phyloP scores from a whole-genome alignment of 2,329 filamentous ascomycete genomes.

The Furcasterigmium furcatum region DNA sequence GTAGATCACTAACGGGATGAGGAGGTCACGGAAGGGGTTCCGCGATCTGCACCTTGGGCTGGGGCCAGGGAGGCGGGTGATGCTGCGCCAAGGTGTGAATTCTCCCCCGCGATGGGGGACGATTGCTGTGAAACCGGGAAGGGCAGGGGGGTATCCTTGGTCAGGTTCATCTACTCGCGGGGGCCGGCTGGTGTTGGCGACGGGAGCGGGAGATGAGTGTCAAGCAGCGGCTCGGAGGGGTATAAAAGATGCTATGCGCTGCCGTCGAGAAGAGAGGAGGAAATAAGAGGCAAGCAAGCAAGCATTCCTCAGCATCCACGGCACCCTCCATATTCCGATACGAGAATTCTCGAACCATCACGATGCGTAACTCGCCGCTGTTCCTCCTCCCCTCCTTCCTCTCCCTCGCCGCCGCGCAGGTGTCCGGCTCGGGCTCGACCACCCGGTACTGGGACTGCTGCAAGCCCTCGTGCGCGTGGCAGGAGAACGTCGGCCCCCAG shows the following conservation, averaged over 20 bases:
- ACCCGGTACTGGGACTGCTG: slow-evolving; percentile 51
- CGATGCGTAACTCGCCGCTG: slow-evolving; percentile 7
- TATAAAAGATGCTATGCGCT: no score
- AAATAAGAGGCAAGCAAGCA: background rate
- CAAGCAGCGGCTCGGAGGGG: no score
- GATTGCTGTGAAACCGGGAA: no score
- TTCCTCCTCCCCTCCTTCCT: slow-evolving; percentile 14
- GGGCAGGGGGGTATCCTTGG: no score
- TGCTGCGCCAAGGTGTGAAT: background rate
- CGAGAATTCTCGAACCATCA: no score
- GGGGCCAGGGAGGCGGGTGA: background rate
- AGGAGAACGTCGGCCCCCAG: slow-evolving; percentile 39
- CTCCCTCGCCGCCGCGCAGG: slow-evolving; percentile 15
- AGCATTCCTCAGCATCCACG: no score
- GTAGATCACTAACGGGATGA: background rate
- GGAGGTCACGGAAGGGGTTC: background rate
- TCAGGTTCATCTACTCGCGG: no score
- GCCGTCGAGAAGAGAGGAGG: no score
- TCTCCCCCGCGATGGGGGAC: background rate
- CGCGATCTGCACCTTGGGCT: background rate
- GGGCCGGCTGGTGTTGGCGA: no score
- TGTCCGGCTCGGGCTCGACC: slow-evolving; percentile 22
- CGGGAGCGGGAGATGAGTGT: no score
- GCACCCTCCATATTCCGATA: no score
- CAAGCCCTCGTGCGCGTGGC: slow-evolving; percentile 56